Base-by-base conservation (phyloP, 768 basidiomycete species). In the Cyclocybe aegerita region DNA sequence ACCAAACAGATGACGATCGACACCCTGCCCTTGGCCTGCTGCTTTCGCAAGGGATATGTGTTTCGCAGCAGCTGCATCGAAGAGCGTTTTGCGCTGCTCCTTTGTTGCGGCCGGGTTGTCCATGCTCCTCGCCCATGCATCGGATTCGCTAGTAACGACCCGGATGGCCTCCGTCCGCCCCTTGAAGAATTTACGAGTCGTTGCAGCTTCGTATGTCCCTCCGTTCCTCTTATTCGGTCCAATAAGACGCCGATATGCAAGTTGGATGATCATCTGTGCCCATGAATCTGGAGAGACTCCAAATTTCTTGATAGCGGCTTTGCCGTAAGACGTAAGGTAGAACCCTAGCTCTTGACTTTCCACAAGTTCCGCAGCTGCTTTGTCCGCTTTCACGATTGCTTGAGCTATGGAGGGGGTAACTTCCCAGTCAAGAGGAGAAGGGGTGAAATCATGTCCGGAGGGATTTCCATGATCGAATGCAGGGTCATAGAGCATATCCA, bases 81-180 rank as follows among this genome's bases (percentile, higher is more conserved):
- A 85, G 45, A 87, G 63, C 41, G 48, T 60, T 59, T 79, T 79
- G 60, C 75, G 73, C 55, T 77, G 74, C 43, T 74, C 75, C 9
- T 54, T 61, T 11, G 59, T 61, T 36, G 74, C 70, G 9, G 47
- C 58, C 2, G 65, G 59, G 50, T 84, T 79, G 55, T 86, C 79
- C 90, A 93, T 93, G 50, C 81, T 83, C 43, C 60, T 65, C n/a
- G 82, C 85, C 79, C 88, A 98, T 9, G 77, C 80, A 60, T 90
- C 89, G 32, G 83, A 80, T 68, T 95, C 88, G 40, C 71, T 73
- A 9, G 82, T 86, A 10, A 93, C 86, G 43, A 92, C 86, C 4
- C 95, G 78, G 51, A 98, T 92, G n/a, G 91, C 86, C 71, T 98
- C 95, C 17, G 95, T 98, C 41, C 95, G 79, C 10, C 95, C 95